phyloP scores from a whole-genome alignment of 2,329 filamentous ascomycete genomes.

The Simplicillium aogashimaense region DNA sequence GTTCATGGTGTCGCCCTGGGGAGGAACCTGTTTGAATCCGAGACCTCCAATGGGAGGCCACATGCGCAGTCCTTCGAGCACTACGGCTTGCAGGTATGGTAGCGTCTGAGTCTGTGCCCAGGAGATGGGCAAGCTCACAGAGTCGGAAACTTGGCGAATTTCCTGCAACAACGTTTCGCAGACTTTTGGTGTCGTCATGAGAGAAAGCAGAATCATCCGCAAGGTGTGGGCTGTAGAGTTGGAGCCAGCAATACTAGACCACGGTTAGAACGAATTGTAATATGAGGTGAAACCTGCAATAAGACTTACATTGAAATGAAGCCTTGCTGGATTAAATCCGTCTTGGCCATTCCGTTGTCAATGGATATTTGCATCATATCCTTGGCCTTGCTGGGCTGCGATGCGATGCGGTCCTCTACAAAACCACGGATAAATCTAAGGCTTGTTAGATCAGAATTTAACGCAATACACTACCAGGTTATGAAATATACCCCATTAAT shows the following conservation, averaged over 20 bases:
- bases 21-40: constrained; percentile 43
- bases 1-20: constrained; percentile 39
- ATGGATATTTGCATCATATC: constrained; percentile 31
- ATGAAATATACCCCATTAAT: constrained; percentile 22
- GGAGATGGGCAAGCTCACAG: constrained; percentile 24
- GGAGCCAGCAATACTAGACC: constrained; percentile 44
- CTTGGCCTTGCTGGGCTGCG: constrained; percentile 14
- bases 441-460: neutral
- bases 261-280: neutral
- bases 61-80: constrained; percentile 46
- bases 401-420: constrained; percentile 15
- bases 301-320: constrained; percentile 25
- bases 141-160: constrained; percentile 29
- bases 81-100: constrained; percentile 45
- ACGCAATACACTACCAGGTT: too few relatives aligned
- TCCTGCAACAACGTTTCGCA: constrained; percentile 30
- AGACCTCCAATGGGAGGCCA: constrained; percentile 42
- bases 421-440: constrained; percentile 15
- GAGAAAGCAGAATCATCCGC: constrained; percentile 38
- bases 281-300: neutral
- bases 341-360: constrained; percentile 21
- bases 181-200: constrained; percentile 33
- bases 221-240: constrained; percentile 48
- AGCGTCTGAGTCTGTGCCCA: constrained; percentile 38
- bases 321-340: constrained; percentile 26